Base-by-base conservation (phyloP, 805 yeast species). In the Yamadazyma ubonensis region DNA sequence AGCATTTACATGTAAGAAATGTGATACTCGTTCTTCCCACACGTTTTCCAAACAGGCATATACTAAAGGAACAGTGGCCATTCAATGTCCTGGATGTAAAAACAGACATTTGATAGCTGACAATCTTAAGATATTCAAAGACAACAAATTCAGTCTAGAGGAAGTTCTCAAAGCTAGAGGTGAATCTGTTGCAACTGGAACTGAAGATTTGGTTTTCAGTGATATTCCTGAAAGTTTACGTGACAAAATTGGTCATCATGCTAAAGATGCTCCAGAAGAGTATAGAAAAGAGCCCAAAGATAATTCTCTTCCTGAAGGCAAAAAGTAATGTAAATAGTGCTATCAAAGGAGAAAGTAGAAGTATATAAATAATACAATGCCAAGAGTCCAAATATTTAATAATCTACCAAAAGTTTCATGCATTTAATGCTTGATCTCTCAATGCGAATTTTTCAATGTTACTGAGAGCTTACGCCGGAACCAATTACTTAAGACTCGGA, bases 1-100 rank as follows among this genome's bases (percentile, higher is more conserved):
- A 16, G 91, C 96, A 0, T 90, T 91, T 65, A 91, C 96, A 0
- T 91, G 98, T 64, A 91, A 89, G 58, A 78, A 79, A 49, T 91
- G 98, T 63, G 73, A 78, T 33, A 77, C 84, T 2, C 69, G 97
- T 41, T 88, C 96, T 0, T 79, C 89, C 3, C 98, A 91, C 55
- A 75, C 83, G n/a, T 83, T 91, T 55, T 84, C 96, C 5, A 90
- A 90, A 50, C 98, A 91, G 62, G 90, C 96, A 0, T 91, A 91
- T 58, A 78, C 83, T 10, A 67, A 71, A 7, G 98, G 98, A 1
- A 82, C 96, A 0, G 96, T 91, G 3, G 65, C 88, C 36, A 83
- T 91, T 17, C 88, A 87, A 54, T 91, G 98, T 58, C 98, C 98
- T 0, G 86, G 89, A 11, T 91, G 98, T 59, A 74, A 83, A 48